A percentile compares a stretch with the other conserved stretches of the same genome.
phyloP scores from a whole-genome alignment of 2,329 filamentous ascomycete species.

The Malbranchea cinnamomea region DNA sequence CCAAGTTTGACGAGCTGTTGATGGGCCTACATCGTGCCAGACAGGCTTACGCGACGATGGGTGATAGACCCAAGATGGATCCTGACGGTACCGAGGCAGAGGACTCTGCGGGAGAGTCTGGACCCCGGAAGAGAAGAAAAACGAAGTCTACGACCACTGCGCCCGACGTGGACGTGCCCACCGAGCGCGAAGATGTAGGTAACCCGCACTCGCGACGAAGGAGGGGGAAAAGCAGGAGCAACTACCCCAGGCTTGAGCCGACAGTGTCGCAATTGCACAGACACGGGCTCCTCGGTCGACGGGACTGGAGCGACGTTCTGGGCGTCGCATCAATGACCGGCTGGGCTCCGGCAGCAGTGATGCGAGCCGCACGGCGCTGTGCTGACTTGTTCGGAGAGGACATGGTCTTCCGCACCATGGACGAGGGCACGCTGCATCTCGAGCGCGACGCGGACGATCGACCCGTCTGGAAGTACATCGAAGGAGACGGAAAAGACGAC shows the following conservation, averaged over 20 bases:
- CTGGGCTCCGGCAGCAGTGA: slow-evolving; percentile 49
- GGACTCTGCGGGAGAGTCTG: neutral
- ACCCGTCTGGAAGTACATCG: slow-evolving; percentile 16
- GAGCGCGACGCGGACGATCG: slow-evolving; percentile 11
- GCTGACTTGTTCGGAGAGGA: slow-evolving; percentile 57
- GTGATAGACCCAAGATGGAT: slow-evolving; percentile 12
- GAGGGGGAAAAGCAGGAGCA: no score
- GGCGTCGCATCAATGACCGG: slow-evolving; percentile 62
- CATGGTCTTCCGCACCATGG: slow-evolving; percentile 48
- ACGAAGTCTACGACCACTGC: no score
- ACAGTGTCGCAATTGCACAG: no score
- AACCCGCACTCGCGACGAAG: no score
- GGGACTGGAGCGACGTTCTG: slow-evolving; percentile 77
- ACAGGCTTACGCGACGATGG: slow-evolving; percentile 30
- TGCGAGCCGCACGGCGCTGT: slow-evolving; percentile 58
- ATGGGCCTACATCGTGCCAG: slow-evolving; percentile 54
- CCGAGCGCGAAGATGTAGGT: no score
- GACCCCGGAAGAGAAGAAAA: neutral
- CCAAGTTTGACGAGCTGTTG: slow-evolving; percentile 54
- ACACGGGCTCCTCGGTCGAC: slow-evolving; percentile 23
- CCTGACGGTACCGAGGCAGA: neutral
- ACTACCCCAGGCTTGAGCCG: no score
- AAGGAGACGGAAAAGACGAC: slow-evolving; percentile 18
- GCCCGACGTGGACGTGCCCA: no score
- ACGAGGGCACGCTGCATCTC: slow-evolving; percentile 21